Conservation (phyloP, 176 grass and related monocot genomes). For the Zoysia japonica region DNA sequence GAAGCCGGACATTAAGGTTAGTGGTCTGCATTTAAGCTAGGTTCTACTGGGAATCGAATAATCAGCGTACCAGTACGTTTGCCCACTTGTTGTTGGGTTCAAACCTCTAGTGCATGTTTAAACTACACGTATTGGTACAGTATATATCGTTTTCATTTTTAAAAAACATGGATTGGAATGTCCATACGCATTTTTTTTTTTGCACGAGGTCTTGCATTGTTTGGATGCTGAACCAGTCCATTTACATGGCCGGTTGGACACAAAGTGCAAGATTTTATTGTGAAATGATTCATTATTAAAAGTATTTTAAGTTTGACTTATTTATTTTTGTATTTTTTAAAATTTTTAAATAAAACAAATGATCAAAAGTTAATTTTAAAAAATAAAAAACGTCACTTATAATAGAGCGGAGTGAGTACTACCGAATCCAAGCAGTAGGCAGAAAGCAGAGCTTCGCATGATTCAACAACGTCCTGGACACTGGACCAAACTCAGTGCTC, state of each 20-base stretch:
- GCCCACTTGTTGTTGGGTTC: not conserved
- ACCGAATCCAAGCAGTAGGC: not conserved
- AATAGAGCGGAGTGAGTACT: too few species aligned
- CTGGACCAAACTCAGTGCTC: not conserved
- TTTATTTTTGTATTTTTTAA: too few species aligned
- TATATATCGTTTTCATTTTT: not conserved
- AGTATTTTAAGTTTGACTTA: too few species aligned
- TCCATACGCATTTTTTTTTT: not conserved
- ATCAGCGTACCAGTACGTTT: conserved; percentile 10
- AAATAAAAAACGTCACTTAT: too few species aligned
- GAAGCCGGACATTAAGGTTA: not conserved
- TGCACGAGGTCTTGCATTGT: too few species aligned
- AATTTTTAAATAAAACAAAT: too few species aligned
- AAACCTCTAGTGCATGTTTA: not conserved
- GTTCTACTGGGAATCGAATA: not conserved
- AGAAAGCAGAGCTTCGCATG: not conserved
- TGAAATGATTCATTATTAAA: too few species aligned
- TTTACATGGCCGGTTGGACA: too few species aligned
- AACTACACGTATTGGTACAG: not conserved
- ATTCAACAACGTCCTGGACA: too few species aligned
- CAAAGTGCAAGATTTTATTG: too few species aligned
- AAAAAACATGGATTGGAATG: not conserved
- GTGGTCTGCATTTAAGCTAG: not conserved
- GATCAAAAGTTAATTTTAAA: too few species aligned
- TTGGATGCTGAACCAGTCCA: too few species aligned